phyloP scores from a whole-genome alignment of 225 moss, liverwort and hornwort species.

The Marchantia polymorpha region DNA sequence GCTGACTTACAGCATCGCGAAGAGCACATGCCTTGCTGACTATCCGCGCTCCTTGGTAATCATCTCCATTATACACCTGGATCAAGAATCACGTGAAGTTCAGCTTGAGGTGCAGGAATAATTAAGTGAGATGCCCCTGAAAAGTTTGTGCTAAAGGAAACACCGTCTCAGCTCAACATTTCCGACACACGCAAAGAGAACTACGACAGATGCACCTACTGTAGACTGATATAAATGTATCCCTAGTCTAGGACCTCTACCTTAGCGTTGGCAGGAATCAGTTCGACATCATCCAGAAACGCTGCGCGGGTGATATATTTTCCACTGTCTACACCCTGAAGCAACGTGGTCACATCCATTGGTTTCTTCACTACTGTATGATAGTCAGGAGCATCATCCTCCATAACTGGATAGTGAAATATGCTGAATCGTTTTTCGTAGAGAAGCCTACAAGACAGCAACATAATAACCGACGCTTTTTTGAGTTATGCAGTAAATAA shows the following conservation, averaged over 20 bases:
- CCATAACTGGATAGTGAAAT: slow-evolving; percentile 77
- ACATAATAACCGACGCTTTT: not conserved
- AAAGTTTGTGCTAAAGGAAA: too few relatives aligned
- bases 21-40: slow-evolving; percentile 83
- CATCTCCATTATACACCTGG: slow-evolving; percentile 83
- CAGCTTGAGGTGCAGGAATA: not conserved
- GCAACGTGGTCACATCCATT: slow-evolving; percentile 81
- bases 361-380: slow-evolving; percentile 71
- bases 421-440: slow-evolving; percentile 74
- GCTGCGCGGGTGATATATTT: slow-evolving; percentile 41
- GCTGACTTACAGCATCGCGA: slow-evolving; percentile 60
- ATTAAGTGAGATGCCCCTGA: too few relatives aligned
- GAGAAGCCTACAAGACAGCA: slow-evolving; percentile 45
- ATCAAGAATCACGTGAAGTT: slow-evolving; percentile 10
- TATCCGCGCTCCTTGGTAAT: slow-evolving; percentile 75
- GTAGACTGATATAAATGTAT: not conserved
- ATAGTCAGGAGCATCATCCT: slow-evolving; percentile 79
- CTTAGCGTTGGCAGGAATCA: slow-evolving; percentile 72
- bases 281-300: slow-evolving; percentile 41
- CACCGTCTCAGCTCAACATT: not conserved
- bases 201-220: not conserved
- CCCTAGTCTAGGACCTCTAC: slow-evolving; percentile 24
- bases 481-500: too few relatives aligned
- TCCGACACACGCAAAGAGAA: not conserved
- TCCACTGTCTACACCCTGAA: slow-evolving; percentile 71